Base-by-base conservation (phyloP, 495 filamentous ascomycete genomes). In the Neurospora discreta region DNA sequence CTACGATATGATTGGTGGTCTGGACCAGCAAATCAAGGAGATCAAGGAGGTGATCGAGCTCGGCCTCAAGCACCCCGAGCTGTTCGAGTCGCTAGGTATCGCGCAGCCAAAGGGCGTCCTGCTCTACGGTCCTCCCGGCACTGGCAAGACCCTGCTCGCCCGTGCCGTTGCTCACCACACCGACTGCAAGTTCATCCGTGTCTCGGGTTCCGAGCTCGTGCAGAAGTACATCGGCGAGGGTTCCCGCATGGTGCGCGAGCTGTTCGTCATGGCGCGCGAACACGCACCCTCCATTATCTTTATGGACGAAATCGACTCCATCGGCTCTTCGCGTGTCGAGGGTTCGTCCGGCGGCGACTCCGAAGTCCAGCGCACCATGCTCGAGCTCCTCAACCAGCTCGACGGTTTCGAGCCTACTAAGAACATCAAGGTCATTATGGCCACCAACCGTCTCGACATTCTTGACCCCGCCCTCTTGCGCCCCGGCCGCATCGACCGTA, bases 1-100 rank as follows among this genome's bases (percentile, higher is more conserved):
- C 79, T 99, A 99, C 85, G 95, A 99, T 84, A 99, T 99, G 95
- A 99, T 99, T 77, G 95, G 95, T 81, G 95, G 95, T 73, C 86
- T 99, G 67, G 96, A 98, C 76, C 96, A 99, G 79, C 95, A 99
- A 78, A 98, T 99, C 84, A 98, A 99, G 85, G 96, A 99, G 82
- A 99, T 99, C 85, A 99, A 99, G 84, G 95, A 99, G 81, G 95
- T 99, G 70, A 98, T 99, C 81, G 95, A 99, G 84, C 91, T 99
- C 40, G 95, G 95, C 70, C 87, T 99, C 71, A 97, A 98, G 84
- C 95, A 99, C 80, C 95, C 95, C 3, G 95, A 99, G 82, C 87
- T 99, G 68, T 99, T 99, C 83, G 95, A 99, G 85, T 97, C 94
- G 36, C 90, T 99, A 72, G 95, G 95, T 73, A 99, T 99, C 76